phyloP scores from a whole-genome alignment of 139 green algal species.

The Chlorella sp. region DNA sequence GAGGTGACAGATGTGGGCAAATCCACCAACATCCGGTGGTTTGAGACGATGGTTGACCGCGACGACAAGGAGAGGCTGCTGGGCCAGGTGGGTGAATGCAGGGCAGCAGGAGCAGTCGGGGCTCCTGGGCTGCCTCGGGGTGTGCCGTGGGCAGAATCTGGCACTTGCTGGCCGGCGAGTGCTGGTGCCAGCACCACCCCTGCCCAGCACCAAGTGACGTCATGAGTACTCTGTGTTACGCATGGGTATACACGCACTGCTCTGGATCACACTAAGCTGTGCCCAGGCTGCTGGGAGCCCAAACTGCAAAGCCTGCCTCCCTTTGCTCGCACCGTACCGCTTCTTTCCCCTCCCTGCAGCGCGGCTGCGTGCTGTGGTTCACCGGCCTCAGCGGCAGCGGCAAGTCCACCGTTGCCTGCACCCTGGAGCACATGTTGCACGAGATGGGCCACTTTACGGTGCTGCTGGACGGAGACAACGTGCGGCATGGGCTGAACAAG shows the following conservation, averaged over 20 bases:
- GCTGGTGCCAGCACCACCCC: no score
- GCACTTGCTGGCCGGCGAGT: background rate
- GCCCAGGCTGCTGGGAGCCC: no score
- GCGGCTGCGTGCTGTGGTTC: slow-evolving; percentile 91
- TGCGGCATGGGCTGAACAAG: slow-evolving; percentile 93
- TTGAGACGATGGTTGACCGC: slow-evolving; percentile 59
- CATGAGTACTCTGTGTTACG: no score
- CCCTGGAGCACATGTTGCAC: slow-evolving; percentile 81
- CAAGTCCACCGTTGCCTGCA: slow-evolving; percentile 79
- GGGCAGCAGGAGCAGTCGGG: no score
- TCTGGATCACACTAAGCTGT: no score
- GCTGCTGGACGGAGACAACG: slow-evolving; percentile 96
- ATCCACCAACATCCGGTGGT: slow-evolving; percentile 62
- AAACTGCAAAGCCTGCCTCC: no score
- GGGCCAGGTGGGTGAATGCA: slow-evolving; percentile 45
- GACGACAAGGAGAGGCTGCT: slow-evolving; percentile 82
- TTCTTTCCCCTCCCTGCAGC: slow-evolving; percentile 40
- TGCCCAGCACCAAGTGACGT: no score
- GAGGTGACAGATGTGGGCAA: slow-evolving; percentile 18
- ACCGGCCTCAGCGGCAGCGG: slow-evolving; percentile 85
- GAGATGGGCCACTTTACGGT: slow-evolving; percentile 76
- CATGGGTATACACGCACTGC: no score
- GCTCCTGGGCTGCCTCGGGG: no score
- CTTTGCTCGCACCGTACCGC: background rate
- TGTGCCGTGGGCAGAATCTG: no score